Base-by-base conservation (phyloP, 2,329 filamentous ascomycete genomes). In the Alternaria gaisen region DNA sequence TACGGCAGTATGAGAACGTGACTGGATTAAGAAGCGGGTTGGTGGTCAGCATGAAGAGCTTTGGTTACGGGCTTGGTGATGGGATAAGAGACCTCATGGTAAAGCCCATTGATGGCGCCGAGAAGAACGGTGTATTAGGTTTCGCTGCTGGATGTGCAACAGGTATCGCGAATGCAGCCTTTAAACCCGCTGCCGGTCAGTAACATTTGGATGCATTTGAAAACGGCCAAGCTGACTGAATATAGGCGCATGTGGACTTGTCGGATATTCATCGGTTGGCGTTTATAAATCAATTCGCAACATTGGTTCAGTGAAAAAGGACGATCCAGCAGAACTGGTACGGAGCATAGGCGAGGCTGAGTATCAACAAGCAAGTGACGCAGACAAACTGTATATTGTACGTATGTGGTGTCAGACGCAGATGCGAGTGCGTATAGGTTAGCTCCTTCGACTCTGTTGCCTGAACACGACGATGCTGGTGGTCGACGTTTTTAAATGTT, bases 31-130 rank as follows among this genome's bases (percentile, higher is more conserved):
- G 86, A 44, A 91, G 88, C 63, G 93, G 93, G 0, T 78, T 97
- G 24, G 87, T 85, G 63, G 88, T 92, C 41, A 92, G 92, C 3
- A 87, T 90, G 4, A 92, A 90, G 80, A 91, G 92, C 73, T 88
- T 95, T 58, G 89, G 87, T 0, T 85, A 89, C 56, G 91, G 93
- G 0, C 80, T 96, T 30, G 93, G 87, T 72, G 92, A 95, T 71
- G 93, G 92, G 1, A 85, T 94, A 22, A 87, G 90, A 2, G 93
- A 92, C 0, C 81, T 96, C 4, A 84, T 94, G n/a, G 93, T 87
- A 0, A 92, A 95, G 68, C 93, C 93, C 0, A 74, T 89, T 1
- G 83, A 85, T 58, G 93, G 88, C 14, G 87, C 86, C 9, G 84
- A 85, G 70, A 86, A 90, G 61, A 85, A 87, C 57, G 88, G 88